Evolutionary conservation across 2,329 filamentous ascomycete species (phyloP).

Genomic region (Penicillium sp.): DNA sequence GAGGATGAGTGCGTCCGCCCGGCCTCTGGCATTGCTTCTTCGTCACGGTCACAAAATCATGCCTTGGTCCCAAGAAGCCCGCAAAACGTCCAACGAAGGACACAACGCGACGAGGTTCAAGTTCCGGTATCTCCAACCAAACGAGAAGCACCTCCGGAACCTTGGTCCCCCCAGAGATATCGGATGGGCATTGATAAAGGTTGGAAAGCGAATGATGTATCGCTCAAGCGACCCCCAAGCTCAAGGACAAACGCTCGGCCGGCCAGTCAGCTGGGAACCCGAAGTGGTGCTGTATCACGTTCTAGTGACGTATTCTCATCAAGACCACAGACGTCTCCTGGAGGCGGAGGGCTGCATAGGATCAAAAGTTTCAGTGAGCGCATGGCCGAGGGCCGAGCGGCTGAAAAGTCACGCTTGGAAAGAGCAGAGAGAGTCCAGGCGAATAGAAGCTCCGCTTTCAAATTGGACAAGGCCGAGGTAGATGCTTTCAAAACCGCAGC

Average conservation of each 20-base stretch:
- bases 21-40: conserved; percentile 25
- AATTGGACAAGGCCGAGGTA: conserved; percentile 44
- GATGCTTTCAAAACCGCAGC: conserved; percentile 43
- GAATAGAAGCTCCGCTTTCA: conserved; percentile 45
- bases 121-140: conserved; percentile 72
- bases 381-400: conserved; percentile 64
- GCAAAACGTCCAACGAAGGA: conserved; percentile 13
- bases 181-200: conserved; percentile 88
- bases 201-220: conserved; percentile 74
- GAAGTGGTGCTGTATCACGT: conserved; percentile 27
- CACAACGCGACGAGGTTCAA: conserved; percentile 53
- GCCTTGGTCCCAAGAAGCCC: conserved; percentile 14
- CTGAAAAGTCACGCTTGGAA: conserved; percentile 40
- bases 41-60: conserved; percentile 18
- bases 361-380: conserved; percentile 77
- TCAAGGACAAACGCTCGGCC: conserved; percentile 30
- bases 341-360: conserved; percentile 26
- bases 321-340: conserved; percentile 26
- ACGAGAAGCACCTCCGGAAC: conserved; percentile 50
- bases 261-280: conserved; percentile 29
- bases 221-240: conserved; percentile 66
- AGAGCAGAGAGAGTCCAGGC: conserved; percentile 37
- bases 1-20: conserved; percentile 21
- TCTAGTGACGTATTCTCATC: conserved; percentile 22
- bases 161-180: conserved; percentile 74